Conservation (phyloP, 352 stramenopile species). For the Pythium volutum region DNA sequence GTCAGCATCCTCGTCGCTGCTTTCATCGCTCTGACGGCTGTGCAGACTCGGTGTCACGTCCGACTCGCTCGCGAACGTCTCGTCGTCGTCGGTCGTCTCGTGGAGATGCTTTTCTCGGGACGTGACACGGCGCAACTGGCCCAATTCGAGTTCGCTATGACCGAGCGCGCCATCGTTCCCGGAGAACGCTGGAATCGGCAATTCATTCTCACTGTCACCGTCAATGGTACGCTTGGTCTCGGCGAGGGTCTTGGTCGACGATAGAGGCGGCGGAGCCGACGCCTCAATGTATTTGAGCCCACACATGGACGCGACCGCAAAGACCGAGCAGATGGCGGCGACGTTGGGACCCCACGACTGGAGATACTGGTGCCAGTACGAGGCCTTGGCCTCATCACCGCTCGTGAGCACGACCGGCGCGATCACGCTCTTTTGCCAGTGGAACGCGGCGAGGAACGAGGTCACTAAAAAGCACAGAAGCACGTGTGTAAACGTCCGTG, state of each 20-base stretch:
- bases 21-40: slow-evolving; percentile 7
- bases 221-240: slow-evolving; percentile 13
- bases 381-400: slow-evolving; percentile 10
- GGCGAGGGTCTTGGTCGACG: not conserved
- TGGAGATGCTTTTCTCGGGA: slow-evolving; percentile 11
- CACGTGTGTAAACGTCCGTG: slow-evolving; percentile 31
- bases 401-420: slow-evolving; percentile 27
- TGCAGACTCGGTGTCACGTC: slow-evolving; percentile 9
- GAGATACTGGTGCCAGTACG: slow-evolving; percentile 59
- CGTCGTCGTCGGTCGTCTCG: slow-evolving; percentile 13
- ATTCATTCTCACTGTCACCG: not conserved
- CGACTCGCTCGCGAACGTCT: slow-evolving; percentile 22
- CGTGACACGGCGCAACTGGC: slow-evolving; percentile 11
- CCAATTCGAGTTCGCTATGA: slow-evolving; percentile 16
- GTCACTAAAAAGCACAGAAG: slow-evolving; percentile 49
- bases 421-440: slow-evolving; percentile 75
- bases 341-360: slow-evolving; percentile 37
- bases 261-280: not conserved
- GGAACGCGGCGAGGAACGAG: slow-evolving; percentile 66
- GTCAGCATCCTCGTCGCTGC: slow-evolving; percentile 8
- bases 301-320: slow-evolving; percentile 54
- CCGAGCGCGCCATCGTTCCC: slow-evolving; percentile 8
- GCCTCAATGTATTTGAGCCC: slow-evolving; percentile 47
- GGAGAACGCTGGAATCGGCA: not conserved
- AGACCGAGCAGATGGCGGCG: slow-evolving; percentile 45